A percentile compares a stretch with the other conserved stretches of the same genome.
These are phyloP conservation scores for Entomophthora muscae DNA, from an alignment of 371 early-diverging fungal species.

Conservation along the genomic window DNA sequence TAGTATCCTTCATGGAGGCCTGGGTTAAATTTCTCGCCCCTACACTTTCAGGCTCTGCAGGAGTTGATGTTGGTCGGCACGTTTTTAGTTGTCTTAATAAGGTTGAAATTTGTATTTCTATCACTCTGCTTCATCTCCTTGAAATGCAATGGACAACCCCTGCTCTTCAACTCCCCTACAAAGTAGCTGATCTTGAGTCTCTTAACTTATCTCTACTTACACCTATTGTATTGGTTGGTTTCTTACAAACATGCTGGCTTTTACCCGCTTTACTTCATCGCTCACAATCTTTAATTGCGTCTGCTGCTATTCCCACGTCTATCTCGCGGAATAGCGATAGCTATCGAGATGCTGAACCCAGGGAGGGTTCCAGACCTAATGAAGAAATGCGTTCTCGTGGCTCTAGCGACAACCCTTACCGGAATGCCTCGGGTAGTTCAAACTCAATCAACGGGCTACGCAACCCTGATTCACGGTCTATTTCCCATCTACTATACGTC, in stretches of 20 bases:
- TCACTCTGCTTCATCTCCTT: background rate
- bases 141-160: conserved; percentile 9
- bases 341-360: background rate
- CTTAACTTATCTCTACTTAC: conserved; percentile 2
- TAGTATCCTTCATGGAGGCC: conserved; percentile 4
- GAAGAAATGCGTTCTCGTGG: background rate
- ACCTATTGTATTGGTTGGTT: conserved; percentile 7
- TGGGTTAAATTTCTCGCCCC: conserved; percentile 8
- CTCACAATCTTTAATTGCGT: background rate
- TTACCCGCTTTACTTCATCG: conserved; percentile 6
- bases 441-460: background rate
- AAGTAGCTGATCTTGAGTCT: background rate
- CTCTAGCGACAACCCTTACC: background rate
- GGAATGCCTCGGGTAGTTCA: background rate
- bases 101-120: conserved; percentile 1
- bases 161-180: conserved; percentile 2
- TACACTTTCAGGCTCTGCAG: background rate
- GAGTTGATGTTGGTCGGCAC: conserved; percentile 6
- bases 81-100: conserved; percentile 5
- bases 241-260: conserved; percentile 10
- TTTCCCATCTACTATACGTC: background rate
- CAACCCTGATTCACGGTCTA: background rate
- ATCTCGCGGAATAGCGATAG: background rate
- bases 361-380: background rate
- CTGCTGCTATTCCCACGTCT: background rate